Percentiles rank a stretch among this genome's conserved stretches.
These are phyloP conservation scores for Leishmania guyanensis DNA, from an alignment of 208 protist species.

Conservation along the genomic window DNA sequence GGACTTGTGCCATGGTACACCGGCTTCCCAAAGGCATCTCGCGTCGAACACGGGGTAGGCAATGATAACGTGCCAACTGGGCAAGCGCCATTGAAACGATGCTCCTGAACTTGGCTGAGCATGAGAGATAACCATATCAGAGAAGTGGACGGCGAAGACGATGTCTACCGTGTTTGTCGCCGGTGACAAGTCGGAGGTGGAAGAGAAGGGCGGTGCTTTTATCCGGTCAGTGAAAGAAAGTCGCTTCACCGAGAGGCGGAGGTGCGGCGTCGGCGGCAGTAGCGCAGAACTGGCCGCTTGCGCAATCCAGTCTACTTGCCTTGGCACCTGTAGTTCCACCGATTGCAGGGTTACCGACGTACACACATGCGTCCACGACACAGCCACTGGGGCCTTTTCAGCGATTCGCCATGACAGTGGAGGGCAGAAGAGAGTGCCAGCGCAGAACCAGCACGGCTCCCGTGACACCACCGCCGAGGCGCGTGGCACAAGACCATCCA, in stretches of 20 bases:
- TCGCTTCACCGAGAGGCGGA: not conserved
- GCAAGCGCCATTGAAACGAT: slow-evolving; percentile 11
- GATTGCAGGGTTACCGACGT: slow-evolving; percentile 14
- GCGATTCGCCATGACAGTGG: slow-evolving; percentile 18
- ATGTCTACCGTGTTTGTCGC: not conserved
- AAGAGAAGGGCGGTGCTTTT: not conserved
- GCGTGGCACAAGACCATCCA: slow-evolving; percentile 19
- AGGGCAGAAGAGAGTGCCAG: slow-evolving; percentile 18
- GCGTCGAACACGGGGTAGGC: slow-evolving; percentile 13
- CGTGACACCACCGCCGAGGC: slow-evolving; percentile 16
- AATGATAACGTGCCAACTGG: slow-evolving; percentile 7
- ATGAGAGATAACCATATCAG: slow-evolving; percentile 3
- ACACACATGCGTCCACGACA: slow-evolving; percentile 20
- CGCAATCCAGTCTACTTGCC: slow-evolving; percentile 13
- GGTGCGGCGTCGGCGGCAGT: not conserved
- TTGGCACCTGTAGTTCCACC: slow-evolving; percentile 19
- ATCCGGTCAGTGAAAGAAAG: slow-evolving; percentile 1
- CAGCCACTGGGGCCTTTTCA: not conserved
- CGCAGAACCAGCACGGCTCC: slow-evolving; percentile 30
- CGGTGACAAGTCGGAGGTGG: not conserved
- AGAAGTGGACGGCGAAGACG: not conserved
- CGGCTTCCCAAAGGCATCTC: slow-evolving; percentile 8
- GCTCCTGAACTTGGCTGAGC: not conserved
- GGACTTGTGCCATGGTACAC: slow-evolving; percentile 11
- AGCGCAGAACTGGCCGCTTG: not conserved